Conservation (phyloP, 2,329 filamentous ascomycete genomes). For the Penicillium sp. region DNA sequence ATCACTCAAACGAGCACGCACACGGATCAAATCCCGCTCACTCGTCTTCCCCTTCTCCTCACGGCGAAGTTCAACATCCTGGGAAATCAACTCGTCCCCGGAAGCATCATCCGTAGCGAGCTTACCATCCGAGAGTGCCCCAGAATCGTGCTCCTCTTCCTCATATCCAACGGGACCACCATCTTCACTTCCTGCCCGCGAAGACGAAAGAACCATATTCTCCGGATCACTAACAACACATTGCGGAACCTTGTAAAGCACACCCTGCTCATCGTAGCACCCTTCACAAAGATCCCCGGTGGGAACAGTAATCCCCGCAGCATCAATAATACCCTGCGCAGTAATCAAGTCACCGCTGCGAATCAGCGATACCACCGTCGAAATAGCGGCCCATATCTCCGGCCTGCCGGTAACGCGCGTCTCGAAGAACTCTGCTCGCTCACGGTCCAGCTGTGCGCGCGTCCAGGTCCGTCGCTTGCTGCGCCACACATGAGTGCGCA, state of each 20-base stretch:
- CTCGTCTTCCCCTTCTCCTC: slow-evolving; percentile 62
- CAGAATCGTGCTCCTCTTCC: slow-evolving; percentile 25
- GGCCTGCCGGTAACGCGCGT: slow-evolving; percentile 74
- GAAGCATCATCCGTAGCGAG: slow-evolving; percentile 40
- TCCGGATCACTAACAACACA: slow-evolving; percentile 67
- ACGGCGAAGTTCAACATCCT: slow-evolving; percentile 43
- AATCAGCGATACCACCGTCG: slow-evolving; percentile 65
- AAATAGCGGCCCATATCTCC: slow-evolving; percentile 78
- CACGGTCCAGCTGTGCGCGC: slow-evolving; percentile 62
- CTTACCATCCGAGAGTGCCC: slow-evolving; percentile 33
- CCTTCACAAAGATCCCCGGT: slow-evolving; percentile 70
- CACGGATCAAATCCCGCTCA: slow-evolving; percentile 54
- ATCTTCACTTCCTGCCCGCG: slow-evolving; percentile 13
- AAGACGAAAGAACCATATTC: slow-evolving; percentile 46
- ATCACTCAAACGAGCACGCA: slow-evolving; percentile 66
- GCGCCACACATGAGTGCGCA: slow-evolving; percentile 65
- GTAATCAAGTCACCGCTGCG: slow-evolving; percentile 62
- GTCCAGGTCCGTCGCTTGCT: slow-evolving; percentile 68
- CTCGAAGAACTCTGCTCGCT: slow-evolving; percentile 84
- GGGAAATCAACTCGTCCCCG: slow-evolving; percentile 38
- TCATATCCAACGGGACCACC: slow-evolving; percentile 11
- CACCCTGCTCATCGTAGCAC: slow-evolving; percentile 68
- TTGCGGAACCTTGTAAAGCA: slow-evolving; percentile 66
- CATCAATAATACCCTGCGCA: slow-evolving; percentile 77
- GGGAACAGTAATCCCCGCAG: slow-evolving; percentile 71